Evolutionary conservation across 1,139 yeast species (phyloP).

Genomic region (Sugiyamaella grinbergsii): DNA sequence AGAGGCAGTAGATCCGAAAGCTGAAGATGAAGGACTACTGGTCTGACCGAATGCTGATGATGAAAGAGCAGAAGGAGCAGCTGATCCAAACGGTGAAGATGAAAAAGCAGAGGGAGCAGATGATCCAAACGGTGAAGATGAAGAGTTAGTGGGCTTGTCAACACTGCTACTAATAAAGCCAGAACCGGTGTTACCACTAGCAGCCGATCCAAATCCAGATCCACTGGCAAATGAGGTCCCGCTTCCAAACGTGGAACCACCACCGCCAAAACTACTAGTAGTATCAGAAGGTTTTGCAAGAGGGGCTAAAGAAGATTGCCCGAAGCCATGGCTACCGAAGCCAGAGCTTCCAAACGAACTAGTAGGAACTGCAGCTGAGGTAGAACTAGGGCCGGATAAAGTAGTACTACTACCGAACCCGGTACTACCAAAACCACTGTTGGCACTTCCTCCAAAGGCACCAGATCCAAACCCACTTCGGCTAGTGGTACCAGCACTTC

Average conservation of each 20-base stretch:
- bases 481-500: constrained; percentile 17
- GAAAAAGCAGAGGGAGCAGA: background rate
- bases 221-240: constrained; percentile 17
- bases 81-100: constrained; percentile 1
- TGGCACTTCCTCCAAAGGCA: background rate
- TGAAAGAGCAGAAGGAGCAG: background rate
- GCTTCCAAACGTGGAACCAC: constrained; percentile 5
- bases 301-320: constrained; percentile 17
- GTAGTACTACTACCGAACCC: constrained; percentile 25
- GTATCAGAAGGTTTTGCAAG: constrained; percentile 12
- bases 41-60: constrained; percentile 7
- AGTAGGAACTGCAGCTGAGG: constrained; percentile 8
- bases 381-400: background rate
- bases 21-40: no score
- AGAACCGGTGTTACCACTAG: constrained; percentile 1
- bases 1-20: background rate
- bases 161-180: constrained; percentile 1
- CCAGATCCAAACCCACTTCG: constrained; percentile 1
- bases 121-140: constrained; percentile 3
- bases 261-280: constrained; percentile 8
- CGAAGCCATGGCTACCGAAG: constrained; percentile 31
- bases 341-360: constrained; percentile 20
- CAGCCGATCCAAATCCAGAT: constrained; percentile 30
- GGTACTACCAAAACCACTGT: constrained; percentile 12
- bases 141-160: background rate